These are phyloP conservation scores for Ulota crispa DNA, from an alignment of 225 moss, liverwort and hornwort species.

Conservation along the genomic window DNA sequence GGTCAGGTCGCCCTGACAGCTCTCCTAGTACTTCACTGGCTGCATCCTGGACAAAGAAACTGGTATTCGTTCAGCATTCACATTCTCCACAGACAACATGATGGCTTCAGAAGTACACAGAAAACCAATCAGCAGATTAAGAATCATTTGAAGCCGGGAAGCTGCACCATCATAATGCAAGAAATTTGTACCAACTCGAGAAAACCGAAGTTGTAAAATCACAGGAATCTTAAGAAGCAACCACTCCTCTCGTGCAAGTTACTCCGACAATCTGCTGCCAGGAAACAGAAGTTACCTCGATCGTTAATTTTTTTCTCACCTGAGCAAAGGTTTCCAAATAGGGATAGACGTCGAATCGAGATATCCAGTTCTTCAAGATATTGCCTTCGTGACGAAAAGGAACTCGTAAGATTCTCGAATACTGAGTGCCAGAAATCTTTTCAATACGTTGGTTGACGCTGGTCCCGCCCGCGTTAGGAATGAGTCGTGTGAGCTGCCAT, in stretches of 20 bases:
- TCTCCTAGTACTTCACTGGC: constrained; percentile 47
- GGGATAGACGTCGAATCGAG: constrained; percentile 81
- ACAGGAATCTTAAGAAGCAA: background rate
- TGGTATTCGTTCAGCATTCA: background rate
- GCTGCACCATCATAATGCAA: background rate
- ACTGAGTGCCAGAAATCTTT: constrained; percentile 53
- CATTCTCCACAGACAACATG: background rate
- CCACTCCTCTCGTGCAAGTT: background rate
- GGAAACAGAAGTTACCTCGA: background rate
- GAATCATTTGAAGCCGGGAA: background rate
- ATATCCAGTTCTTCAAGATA: constrained; percentile 74
- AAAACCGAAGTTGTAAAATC: background rate
- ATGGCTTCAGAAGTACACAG: background rate
- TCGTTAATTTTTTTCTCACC: constrained; percentile 29
- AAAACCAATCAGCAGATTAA: background rate
- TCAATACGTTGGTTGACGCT: constrained; percentile 64
- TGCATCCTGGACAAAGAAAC: constrained; percentile 50
- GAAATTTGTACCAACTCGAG: background rate
- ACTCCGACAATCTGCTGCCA: background rate
- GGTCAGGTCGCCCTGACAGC: constrained; percentile 61
- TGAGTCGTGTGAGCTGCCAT: constrained; percentile 76
- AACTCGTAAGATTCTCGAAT: constrained; percentile 62
- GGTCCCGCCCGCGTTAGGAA: constrained; percentile 66
- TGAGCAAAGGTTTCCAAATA: constrained; percentile 72
- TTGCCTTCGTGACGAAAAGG: constrained; percentile 67